Evolutionary conservation across 2,329 filamentous ascomycete genomes (phyloP), one percentile per base, ranked within the genome.

Genomic region (Penicillium sumatraense): DNA sequence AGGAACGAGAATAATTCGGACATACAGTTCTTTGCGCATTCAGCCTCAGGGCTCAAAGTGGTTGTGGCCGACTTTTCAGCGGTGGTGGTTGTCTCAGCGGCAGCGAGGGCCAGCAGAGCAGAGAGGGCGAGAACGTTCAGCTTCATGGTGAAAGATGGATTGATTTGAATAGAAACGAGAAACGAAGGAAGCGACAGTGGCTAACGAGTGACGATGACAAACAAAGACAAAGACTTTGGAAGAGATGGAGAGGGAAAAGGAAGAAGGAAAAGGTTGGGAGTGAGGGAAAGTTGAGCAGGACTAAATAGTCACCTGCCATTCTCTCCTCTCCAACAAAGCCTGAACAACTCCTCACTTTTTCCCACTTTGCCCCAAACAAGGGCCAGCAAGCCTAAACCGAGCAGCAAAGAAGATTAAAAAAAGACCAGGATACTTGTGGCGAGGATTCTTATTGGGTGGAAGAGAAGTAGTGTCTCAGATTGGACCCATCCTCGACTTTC

Each of bases 101-200:
- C 71, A 46, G 70, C 78, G 62, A 78, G 67, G 61, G 73, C 75
- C 61, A 76, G 68, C 58, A 83, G 71, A 57, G 77, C 72, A 55
- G 74, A 70, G 58, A 81, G 62, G 61, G 79, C 70, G 61, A 78
- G 59, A 56, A 76, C 55, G 56, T 70, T 74, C 73, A 79, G 62
- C 72, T 76, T 76, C 74, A 77, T 77, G 23, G 53, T 54, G 54
- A 47, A 48, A 54, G 29, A 20, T 18, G 49, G 44, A 53, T 57
- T 47, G 42, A 53, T 27, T 18, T 44, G 14, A 36, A 36, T 26
- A 5, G 53, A 42, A 40, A 20, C 26, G 38, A 29, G 31, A 23
- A 23, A 21, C 8, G 18, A 38, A 51, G 47, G 42, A 31, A 57
- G 53, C 21, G 49, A 46, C 46, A 26, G 46, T n/a, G 24, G 31